Percentiles rank a stretch among this genome's conserved stretches.
phyloP scores from a whole-genome alignment of 1,284 basidiomycete species.

The Grifola frondosa region DNA sequence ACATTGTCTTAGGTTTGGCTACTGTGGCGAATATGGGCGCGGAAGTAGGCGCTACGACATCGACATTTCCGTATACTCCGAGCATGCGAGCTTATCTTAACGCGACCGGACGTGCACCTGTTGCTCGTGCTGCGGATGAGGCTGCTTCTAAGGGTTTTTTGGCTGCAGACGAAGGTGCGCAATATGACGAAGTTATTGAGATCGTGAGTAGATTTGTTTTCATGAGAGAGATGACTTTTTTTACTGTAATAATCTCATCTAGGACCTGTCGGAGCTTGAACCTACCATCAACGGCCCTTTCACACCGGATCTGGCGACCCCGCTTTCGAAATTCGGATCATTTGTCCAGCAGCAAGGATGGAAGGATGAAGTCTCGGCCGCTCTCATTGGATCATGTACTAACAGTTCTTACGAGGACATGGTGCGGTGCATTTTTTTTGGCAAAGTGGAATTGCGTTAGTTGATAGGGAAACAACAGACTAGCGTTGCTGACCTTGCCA shows the following conservation, averaged over 20 bases:
- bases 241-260: neutral
- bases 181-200: constrained; percentile 95
- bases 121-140: constrained; percentile 84
- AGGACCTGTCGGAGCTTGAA: constrained; percentile 91
- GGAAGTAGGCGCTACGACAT: constrained; percentile 98
- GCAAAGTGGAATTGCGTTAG: no score
- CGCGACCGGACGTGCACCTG: constrained; percentile 88
- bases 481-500: constrained; percentile 87
- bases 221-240: neutral
- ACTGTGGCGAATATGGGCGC: constrained; percentile 99
- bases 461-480: constrained; percentile 44
- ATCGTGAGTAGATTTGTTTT: constrained; percentile 59
- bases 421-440: constrained; percentile 43
- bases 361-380: constrained; percentile 90
- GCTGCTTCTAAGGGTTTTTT: constrained; percentile 84
- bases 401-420: constrained; percentile 97
- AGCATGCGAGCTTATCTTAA: constrained; percentile 89
- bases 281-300: constrained; percentile 97
- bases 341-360: constrained; percentile 86
- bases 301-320: constrained; percentile 96
- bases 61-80: constrained; percentile 93
- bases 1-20: constrained; percentile 62
- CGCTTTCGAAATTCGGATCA: constrained; percentile 86
- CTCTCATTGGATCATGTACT: constrained; percentile 96
- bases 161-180: constrained; percentile 82